These are phyloP conservation scores for Waltergamsia citrina DNA, from an alignment of 2,329 filamentous ascomycete species.

Conservation along the genomic window DNA sequence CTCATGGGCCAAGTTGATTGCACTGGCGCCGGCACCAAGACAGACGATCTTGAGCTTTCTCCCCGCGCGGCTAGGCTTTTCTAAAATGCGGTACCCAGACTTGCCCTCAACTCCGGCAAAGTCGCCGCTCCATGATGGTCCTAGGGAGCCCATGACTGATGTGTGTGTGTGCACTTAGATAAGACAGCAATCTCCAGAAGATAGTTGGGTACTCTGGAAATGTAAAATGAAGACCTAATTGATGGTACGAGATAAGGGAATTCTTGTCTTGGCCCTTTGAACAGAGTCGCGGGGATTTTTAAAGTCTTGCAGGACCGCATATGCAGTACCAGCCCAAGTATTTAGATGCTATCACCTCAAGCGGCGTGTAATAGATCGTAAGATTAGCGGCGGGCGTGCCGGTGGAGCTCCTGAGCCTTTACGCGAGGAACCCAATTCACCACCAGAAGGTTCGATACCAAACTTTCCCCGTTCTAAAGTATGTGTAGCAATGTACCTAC, in stretches of 20 bases:
- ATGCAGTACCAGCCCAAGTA: no score
- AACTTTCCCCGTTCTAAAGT: no score
- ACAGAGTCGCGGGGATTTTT: no score
- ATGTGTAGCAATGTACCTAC: no score
- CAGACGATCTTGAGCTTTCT: slow-evolving; percentile 16
- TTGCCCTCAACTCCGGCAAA: not conserved
- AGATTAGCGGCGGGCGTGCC: no score
- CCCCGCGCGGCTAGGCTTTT: slow-evolving; percentile 12
- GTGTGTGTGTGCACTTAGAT: not conserved
- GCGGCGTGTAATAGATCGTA: no score
- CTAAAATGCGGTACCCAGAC: slow-evolving; percentile 9
- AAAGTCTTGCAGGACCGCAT: no score
- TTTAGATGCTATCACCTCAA: no score
- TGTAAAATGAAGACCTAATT: not conserved
- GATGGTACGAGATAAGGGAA: not conserved
- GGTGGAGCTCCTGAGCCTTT: no score
- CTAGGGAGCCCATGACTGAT: not conserved
- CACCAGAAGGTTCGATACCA: no score
- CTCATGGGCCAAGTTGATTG: slow-evolving; percentile 15
- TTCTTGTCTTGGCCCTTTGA: not conserved
- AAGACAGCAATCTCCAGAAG: not conserved
- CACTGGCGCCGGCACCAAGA: slow-evolving; percentile 18
- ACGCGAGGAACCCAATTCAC: no score
- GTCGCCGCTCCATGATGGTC: not conserved
- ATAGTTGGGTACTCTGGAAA: not conserved